A percentile compares a stretch with the other conserved stretches of the same genome.
Evolutionary conservation across 306 rosid genomes (phyloP).

Genomic region (Begonia loranthoides): DNA sequence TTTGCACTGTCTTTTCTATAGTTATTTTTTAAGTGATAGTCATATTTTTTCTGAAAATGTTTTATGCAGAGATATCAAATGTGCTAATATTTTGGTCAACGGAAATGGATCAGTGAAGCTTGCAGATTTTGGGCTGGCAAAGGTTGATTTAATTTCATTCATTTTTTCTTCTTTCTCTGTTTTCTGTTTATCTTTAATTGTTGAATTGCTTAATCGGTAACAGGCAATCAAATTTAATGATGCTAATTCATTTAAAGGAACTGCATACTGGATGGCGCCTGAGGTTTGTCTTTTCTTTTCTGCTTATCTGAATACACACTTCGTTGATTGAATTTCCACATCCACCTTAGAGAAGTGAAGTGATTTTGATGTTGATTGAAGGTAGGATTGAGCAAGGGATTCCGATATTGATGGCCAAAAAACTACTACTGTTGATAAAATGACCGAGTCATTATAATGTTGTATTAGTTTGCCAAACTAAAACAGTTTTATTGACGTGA

Average conservation of each 20-base stretch:
- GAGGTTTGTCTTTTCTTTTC: slow-evolving; percentile 58
- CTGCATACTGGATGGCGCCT: slow-evolving; percentile 98
- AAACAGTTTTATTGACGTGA: no score
- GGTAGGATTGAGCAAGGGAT: no score
- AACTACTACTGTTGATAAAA: no score
- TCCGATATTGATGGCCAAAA: no score
- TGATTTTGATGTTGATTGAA: no score
- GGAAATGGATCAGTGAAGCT: slow-evolving; percentile 93
- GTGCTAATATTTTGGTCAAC: slow-evolving; percentile 90
- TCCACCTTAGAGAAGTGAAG: no score
- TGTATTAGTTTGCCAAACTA: no score
- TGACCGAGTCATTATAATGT: no score
- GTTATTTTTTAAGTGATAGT: slow-evolving; percentile 2
- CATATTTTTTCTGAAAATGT: slow-evolving; percentile 15
- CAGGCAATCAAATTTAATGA: slow-evolving; percentile 78
- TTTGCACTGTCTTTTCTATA: no score
- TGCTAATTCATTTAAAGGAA: slow-evolving; percentile 64
- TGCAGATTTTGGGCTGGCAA: slow-evolving; percentile 96
- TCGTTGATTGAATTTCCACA: no score
- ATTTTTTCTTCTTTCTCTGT: not conserved
- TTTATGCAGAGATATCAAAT: slow-evolving; percentile 58
- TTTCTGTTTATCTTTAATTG: not conserved
- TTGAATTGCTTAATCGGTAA: slow-evolving; percentile 12
- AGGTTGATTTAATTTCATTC: slow-evolving; percentile 31
- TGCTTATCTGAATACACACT: no score